Percentiles rank a stretch among this genome's conserved stretches.
These are phyloP conservation scores for Boletus tylopilopsis DNA, from an alignment of 768 basidiomycete genomes.

Conservation along the genomic window DNA sequence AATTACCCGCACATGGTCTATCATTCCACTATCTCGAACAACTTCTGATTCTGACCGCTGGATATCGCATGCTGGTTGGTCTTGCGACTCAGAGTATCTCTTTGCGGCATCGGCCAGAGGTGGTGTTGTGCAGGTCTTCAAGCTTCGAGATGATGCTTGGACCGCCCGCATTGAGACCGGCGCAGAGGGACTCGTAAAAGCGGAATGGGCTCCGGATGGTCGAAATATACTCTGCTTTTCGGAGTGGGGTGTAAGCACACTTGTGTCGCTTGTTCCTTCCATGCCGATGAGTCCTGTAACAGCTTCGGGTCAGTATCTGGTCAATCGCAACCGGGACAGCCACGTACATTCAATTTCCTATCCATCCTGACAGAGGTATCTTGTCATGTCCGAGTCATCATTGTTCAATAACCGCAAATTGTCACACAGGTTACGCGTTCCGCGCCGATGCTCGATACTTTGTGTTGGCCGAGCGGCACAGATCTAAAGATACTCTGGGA, in stretches of 20 bases:
- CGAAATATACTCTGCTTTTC: conserved; percentile 85
- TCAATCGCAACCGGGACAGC: conserved; percentile 70
- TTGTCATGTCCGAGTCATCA: background rate
- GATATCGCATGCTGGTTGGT: conserved; percentile 82
- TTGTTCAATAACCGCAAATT: background rate
- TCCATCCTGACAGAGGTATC: conserved; percentile 75
- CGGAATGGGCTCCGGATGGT: conserved; percentile 89
- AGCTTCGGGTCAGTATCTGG: conserved; percentile 89
- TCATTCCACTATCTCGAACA: conserved; percentile 52
- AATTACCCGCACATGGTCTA: conserved; percentile 75
- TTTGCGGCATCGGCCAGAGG: conserved; percentile 73
- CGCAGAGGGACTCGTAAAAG: conserved; percentile 78
- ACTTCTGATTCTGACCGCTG: conserved; percentile 32
- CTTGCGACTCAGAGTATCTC: conserved; percentile 83
- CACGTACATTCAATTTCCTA: conserved; percentile 83
- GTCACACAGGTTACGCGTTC: conserved; percentile 64
- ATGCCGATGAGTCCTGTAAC: conserved; percentile 5
- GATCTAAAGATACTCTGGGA: conserved; percentile 83
- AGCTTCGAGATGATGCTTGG: conserved; percentile 78
- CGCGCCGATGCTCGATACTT: conserved; percentile 81
- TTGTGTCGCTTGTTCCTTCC: background rate
- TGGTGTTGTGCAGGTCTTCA: conserved; percentile 73
- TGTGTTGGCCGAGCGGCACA: conserved; percentile 82
- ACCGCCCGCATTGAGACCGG: conserved; percentile 74
- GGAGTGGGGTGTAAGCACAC: conserved; percentile 80